Conservation (phyloP, 352 stramenopile species). For the Phytophthora citrophthora region DNA sequence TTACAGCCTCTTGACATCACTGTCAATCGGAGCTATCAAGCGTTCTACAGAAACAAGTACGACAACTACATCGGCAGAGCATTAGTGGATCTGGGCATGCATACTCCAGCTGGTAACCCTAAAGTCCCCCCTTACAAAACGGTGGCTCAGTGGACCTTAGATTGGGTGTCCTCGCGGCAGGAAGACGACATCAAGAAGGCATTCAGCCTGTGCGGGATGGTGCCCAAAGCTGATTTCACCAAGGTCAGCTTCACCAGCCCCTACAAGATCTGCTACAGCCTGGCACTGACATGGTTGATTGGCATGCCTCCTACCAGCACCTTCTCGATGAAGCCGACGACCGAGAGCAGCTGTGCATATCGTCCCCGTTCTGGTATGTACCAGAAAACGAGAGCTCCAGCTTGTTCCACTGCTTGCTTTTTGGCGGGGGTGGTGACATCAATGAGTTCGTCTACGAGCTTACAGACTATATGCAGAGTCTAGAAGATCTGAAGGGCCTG, state of each 20-base stretch:
- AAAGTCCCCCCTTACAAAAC: not conserved
- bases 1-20: not conserved
- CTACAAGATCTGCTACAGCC: not conserved
- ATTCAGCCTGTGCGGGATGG: not conserved
- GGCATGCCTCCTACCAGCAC: not conserved
- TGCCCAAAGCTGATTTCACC: not conserved
- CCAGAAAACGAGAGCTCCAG: not conserved
- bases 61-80: not conserved
- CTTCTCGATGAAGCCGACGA: not conserved
- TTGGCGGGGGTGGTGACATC: not conserved
- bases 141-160: not conserved
- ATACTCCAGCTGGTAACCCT: not conserved
- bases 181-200: not conserved
- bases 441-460: not conserved
- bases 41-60: constrained; percentile 1
- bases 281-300: not conserved
- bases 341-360: not conserved
- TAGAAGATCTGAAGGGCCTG: not conserved
- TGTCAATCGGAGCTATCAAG: constrained; percentile 1
- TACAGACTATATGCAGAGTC: not conserved
- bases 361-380: not conserved
- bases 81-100: not conserved
- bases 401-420: not conserved
- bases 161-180: not conserved
- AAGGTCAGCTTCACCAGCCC: not conserved